phyloP scores from a whole-genome alignment of 2,329 filamentous ascomycete genomes.

The Hymenoscyphus repandus region DNA sequence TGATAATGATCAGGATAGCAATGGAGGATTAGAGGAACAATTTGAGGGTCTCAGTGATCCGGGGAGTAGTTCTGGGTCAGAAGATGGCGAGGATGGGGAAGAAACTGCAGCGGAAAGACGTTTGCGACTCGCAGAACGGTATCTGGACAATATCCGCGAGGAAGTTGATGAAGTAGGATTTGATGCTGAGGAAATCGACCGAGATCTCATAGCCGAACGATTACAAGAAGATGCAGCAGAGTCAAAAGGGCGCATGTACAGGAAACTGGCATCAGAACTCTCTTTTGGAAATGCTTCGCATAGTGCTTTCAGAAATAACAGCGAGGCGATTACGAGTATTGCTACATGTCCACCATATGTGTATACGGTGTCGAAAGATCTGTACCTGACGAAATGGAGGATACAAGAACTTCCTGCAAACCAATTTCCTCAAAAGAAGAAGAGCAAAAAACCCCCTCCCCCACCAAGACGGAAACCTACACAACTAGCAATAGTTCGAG shows the following conservation, averaged over 20 bases:
- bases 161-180: constrained; percentile 83
- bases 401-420: constrained; percentile 61
- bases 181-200: constrained; percentile 88
- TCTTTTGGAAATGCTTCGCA: constrained; percentile 63
- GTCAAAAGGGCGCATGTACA: constrained; percentile 83
- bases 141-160: constrained; percentile 82
- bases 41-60: constrained; percentile 37
- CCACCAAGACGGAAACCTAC: constrained; percentile 58
- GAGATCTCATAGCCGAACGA: constrained; percentile 84
- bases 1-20: constrained; percentile 73
- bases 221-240: constrained; percentile 90
- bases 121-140: constrained; percentile 81
- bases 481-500: constrained; percentile 58
- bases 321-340: constrained; percentile 71
- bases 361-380: constrained; percentile 86
- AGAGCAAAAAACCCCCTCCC: constrained; percentile 51
- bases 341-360: constrained; percentile 73
- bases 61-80: constrained; percentile 51
- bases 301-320: constrained; percentile 73
- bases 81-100: constrained; percentile 53
- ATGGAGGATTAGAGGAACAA: constrained; percentile 54
- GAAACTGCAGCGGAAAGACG: constrained; percentile 89
- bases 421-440: constrained; percentile 53
- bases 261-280: constrained; percentile 68
- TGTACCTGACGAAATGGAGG: constrained; percentile 83